Percentiles rank a stretch among this genome's conserved stretches.
phyloP scores from a whole-genome alignment of 768 basidiomycete genomes.

The Russula vinacea region DNA sequence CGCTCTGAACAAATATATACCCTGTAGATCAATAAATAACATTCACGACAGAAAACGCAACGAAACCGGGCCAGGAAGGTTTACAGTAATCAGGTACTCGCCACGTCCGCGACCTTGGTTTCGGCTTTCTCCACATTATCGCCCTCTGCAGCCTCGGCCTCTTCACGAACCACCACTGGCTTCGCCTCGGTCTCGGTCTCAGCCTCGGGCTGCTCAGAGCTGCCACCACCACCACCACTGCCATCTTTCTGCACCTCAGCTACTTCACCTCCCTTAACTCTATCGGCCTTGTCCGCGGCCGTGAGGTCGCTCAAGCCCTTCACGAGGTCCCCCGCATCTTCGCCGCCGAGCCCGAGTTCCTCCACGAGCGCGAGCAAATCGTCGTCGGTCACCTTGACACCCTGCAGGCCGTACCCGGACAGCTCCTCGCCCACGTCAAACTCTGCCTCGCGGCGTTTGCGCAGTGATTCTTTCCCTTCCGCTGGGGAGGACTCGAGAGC shows the following conservation, averaged over 20 bases:
- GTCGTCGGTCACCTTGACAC: slow-evolving; percentile 71
- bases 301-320: slow-evolving; percentile 52
- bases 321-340: slow-evolving; percentile 74
- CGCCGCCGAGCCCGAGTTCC: slow-evolving; percentile 71
- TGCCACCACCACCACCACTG: not conserved
- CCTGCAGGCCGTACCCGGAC: slow-evolving; percentile 68
- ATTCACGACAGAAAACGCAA: not conserved
- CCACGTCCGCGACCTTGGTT: slow-evolving; percentile 8
- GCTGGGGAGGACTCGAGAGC: slow-evolving; percentile 1
- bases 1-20: not conserved
- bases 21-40: not conserved
- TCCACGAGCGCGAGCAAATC: slow-evolving; percentile 68
- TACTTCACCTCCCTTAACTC: slow-evolving; percentile 21
- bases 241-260: not conserved
- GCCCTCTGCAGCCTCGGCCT: slow-evolving; percentile 3
- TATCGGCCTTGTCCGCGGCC: slow-evolving; percentile 30
- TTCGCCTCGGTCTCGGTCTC: slow-evolving; percentile 11
- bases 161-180: slow-evolving; percentile 7
- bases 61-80: not conserved
- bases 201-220: slow-evolving; percentile 8
- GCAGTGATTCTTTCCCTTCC: slow-evolving; percentile 37
- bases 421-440: slow-evolving; percentile 69
- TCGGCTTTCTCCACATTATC: not conserved
- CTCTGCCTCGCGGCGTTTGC: slow-evolving; percentile 48
- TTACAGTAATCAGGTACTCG: slow-evolving; percentile 4